A percentile compares a stretch with the other conserved stretches of the same genome.
Evolutionary conservation across 2,329 filamentous ascomycete species (phyloP).

Genomic region (Fusarium fracticaudum): DNA sequence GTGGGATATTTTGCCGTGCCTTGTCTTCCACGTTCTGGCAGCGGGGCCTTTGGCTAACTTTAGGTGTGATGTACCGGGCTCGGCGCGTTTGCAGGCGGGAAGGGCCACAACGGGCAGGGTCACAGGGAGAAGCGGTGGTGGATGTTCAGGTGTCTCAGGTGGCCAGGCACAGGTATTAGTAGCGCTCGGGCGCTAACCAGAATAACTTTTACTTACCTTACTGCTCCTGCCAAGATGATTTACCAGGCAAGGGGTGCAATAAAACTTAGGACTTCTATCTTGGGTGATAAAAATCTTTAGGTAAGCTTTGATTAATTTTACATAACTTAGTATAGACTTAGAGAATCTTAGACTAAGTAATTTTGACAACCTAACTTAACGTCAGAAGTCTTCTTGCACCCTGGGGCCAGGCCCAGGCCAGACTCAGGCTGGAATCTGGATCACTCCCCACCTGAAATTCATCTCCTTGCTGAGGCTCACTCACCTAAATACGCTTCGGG

Average conservation of each 20-base stretch:
- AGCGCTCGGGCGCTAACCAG: slow-evolving; percentile 9
- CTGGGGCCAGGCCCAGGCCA: background rate
- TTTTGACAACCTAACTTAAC: too few species aligned
- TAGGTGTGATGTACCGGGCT: background rate
- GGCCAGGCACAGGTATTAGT: background rate
- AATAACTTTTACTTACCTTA: background rate
- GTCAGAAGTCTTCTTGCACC: too few species aligned
- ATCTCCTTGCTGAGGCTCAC: slow-evolving; percentile 1
- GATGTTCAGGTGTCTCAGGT: slow-evolving; percentile 37
- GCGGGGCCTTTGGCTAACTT: background rate
- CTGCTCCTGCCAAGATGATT: background rate
- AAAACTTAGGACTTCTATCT: too few species aligned
- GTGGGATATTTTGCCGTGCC: slow-evolving; percentile 32
- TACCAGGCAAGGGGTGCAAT: background rate
- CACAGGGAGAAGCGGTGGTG: slow-evolving; percentile 25
- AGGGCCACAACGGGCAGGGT: background rate
- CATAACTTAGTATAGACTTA: too few species aligned
- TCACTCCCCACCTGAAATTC: background rate
- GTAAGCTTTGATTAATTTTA: too few species aligned
- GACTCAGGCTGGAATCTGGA: background rate
- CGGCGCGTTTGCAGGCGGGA: slow-evolving; percentile 1
- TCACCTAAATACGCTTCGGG: slow-evolving; percentile 1
- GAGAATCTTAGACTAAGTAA: too few species aligned
- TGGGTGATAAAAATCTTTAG: too few species aligned
- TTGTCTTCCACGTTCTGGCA: slow-evolving; percentile 19